Percentiles rank a stretch among this genome's conserved stretches.
Evolutionary conservation across 306 rosid species (phyloP).

Genomic region (Oemleria cerasiformis): DNA sequence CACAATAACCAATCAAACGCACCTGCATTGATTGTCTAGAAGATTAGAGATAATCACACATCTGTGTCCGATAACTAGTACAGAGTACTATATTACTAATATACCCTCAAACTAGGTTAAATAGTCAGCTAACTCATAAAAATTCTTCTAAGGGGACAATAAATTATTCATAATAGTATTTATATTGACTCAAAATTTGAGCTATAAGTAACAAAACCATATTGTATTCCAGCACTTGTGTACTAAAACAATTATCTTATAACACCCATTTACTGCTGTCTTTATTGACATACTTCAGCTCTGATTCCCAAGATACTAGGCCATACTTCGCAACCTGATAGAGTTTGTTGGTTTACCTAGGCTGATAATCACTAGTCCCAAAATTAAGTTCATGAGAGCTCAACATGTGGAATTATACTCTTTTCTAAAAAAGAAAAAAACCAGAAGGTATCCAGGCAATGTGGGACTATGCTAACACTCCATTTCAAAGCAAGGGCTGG

Average conservation of each 20-base stretch:
- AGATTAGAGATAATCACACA: not conserved
- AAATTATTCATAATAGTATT: not conserved
- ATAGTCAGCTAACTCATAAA: not conserved
- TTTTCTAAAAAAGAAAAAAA: no score
- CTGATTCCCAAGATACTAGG: not conserved
- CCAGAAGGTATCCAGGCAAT: no score
- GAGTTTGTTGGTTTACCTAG: not conserved
- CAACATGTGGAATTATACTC: no score
- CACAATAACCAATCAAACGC: constrained; percentile 92
- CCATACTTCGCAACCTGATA: not conserved
- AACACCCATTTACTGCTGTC: not conserved
- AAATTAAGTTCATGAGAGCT: not conserved
- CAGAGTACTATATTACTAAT: not conserved
- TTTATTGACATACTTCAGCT: not conserved
- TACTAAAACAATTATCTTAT: not conserved
- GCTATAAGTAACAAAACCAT: not conserved
- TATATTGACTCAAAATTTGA: not conserved
- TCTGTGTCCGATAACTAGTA: not conserved
- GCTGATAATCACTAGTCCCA: not conserved
- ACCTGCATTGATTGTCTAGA: constrained; percentile 47
- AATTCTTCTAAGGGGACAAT: not conserved
- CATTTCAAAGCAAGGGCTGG: no score
- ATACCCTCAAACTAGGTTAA: not conserved
- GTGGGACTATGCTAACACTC: no score
- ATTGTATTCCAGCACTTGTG: not conserved